Conservation (phyloP, 108 stramenopile species). For the Cylindrotheca closterium region DNA sequence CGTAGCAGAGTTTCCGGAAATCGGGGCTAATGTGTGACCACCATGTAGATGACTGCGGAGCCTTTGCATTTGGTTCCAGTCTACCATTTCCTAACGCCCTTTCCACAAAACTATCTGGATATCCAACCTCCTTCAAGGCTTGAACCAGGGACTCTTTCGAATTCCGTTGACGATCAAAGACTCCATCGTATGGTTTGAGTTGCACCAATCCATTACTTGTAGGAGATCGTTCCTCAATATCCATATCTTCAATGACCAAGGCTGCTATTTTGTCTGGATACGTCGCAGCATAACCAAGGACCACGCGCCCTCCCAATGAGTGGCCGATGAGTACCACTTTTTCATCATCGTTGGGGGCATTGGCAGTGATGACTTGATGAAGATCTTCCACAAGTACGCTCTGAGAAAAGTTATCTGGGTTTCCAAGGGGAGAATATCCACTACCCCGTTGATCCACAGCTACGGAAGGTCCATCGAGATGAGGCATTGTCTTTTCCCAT, state of each 20-base stretch:
- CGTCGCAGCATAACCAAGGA: slow-evolving; percentile 33
- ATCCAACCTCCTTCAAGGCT: slow-evolving; percentile 21
- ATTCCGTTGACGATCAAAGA: slow-evolving; percentile 1
- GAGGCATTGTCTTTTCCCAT: slow-evolving; percentile 16
- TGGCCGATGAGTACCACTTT: slow-evolving; percentile 48
- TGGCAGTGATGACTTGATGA: not conserved
- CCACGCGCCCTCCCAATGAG: slow-evolving; percentile 48
- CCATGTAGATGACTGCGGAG: not conserved
- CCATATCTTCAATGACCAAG: slow-evolving; percentile 51
- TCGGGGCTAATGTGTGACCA: slow-evolving; percentile 46
- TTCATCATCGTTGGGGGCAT: not conserved
- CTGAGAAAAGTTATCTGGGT: slow-evolving; percentile 21
- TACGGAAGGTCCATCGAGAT: slow-evolving; percentile 17
- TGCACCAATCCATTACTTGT: slow-evolving; percentile 2
- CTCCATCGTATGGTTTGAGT: slow-evolving; percentile 2
- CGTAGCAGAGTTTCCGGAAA: slow-evolving; percentile 37
- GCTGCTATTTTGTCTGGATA: slow-evolving; percentile 30
- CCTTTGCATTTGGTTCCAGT: slow-evolving; percentile 9
- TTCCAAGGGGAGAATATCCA: slow-evolving; percentile 27
- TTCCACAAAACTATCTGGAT: slow-evolving; percentile 27
- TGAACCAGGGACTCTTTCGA: slow-evolving; percentile 1
- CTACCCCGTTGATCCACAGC: slow-evolving; percentile 47
- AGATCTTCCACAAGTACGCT: slow-evolving; percentile 32
- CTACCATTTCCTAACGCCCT: slow-evolving; percentile 36
- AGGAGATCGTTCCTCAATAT: slow-evolving; percentile 17